These are phyloP conservation scores for Pseudogymnoascus sp. DNA, from an alignment of 2,329 filamentous ascomycete species.

Conservation along the genomic window DNA sequence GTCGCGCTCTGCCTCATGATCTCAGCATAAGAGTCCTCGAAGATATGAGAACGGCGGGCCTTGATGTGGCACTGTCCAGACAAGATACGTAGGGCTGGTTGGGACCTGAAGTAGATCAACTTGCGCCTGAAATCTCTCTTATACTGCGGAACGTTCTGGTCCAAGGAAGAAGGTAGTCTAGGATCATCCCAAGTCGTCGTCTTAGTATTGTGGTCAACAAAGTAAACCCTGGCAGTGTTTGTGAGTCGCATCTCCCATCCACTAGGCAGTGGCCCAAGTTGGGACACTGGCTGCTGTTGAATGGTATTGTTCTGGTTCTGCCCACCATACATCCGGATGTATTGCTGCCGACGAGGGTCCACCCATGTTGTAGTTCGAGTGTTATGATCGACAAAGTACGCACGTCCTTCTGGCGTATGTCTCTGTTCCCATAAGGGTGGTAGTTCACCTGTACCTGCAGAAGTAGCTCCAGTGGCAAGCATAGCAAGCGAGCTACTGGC, in stretches of 20 bases:
- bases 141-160: conserved; percentile 98
- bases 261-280: conserved; percentile 88
- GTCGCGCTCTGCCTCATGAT: conserved; percentile 94
- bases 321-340: conserved; percentile 93
- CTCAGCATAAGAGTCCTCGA: conserved; percentile 97
- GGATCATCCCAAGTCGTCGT: conserved; percentile 99
- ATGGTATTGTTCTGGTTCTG: conserved; percentile 84
- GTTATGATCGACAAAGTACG: conserved; percentile 98
- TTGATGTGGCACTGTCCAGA: conserved; percentile 98
- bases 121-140: conserved; percentile 98
- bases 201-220: conserved; percentile 99
- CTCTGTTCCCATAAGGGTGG: conserved; percentile 95
- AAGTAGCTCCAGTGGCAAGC: conserved; percentile 93
- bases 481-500: conserved; percentile 61
- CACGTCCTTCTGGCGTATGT: conserved; percentile 86
- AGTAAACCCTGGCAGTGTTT: conserved; percentile 95
- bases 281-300: conserved; percentile 94
- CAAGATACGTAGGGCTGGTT: conserved; percentile 89
- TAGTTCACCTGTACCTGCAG: conserved; percentile 87
- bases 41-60: conserved; percentile 91
- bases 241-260: conserved; percentile 99
- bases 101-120: conserved; percentile 97
- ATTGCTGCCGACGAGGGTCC: conserved; percentile 92
- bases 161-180: conserved; percentile 84
- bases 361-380: conserved; percentile 98